Evolutionary conservation across 2,329 filamentous ascomycete genomes (phyloP), one percentile per base, ranked within the genome.

Genomic region (Nannizzia gypsea): DNA sequence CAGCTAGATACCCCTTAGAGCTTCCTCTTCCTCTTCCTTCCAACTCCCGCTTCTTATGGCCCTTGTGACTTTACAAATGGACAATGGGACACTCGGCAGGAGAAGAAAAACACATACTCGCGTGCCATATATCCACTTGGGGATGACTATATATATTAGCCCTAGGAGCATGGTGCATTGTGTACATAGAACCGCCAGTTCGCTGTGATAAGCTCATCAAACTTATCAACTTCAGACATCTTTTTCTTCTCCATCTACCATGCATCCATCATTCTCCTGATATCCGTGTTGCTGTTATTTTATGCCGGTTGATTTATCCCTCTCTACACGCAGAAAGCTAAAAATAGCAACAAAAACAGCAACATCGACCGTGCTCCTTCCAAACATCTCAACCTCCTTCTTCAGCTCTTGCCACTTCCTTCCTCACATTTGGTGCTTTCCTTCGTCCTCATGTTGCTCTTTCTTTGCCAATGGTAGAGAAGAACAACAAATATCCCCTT

Each of bases 1-100:
- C 24, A 1, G 17, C 26, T 54, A 54, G 44, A 11, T 55, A 50
- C 36, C 44, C 36, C 26, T 52, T 66, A 73, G 26, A 24, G 20
- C 22, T 26, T 2, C 3, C 22, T 26, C 2, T 6, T 26, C n/a
- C n/a, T 11, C 4, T 13, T 13, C n/a, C 20, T 4, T n/a, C 15
- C 15, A 54, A 54, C 83, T 87, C 84, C 83, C 80, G 79, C 81
- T 77, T 87, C 82, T 84, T 86, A 86, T 86, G 84, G 78, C 82
- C 82, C 83, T 72, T 76, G n/a, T 77, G 50, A 77, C 73, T 74
- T 66, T 44, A 60, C 65, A 71, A 64, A 74, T 84, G 80, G 78
- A 78, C 76, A 75, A 72, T 31, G 83, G 83, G 84, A 86, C 86
- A 87, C 83, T 86, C 84, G 79, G 81, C 80, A 76, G 81, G 84